These are phyloP conservation scores for Apiotrichum mycotoxinovorans DNA, from an alignment of 1,284 basidiomycete genomes.

Conservation along the genomic window DNA sequence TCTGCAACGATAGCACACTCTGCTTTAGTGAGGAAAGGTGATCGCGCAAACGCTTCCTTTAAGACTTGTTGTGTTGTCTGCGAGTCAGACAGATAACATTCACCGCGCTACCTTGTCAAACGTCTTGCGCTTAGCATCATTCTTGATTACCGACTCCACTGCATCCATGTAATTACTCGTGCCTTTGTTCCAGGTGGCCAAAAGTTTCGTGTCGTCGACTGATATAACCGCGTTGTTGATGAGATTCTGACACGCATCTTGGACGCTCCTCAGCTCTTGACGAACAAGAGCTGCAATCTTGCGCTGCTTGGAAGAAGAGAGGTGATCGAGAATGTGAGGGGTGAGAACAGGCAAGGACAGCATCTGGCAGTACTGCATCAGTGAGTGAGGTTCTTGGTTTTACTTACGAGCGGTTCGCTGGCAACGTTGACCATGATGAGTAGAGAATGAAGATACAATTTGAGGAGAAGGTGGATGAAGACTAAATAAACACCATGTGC, in stretches of 20 bases:
- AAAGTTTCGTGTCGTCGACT: neutral
- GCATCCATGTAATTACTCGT: neutral
- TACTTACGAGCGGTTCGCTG: too few relatives aligned
- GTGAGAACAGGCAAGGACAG: neutral
- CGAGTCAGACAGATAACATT: neutral
- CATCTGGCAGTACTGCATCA: too few relatives aligned
- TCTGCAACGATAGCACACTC: conserved; percentile 28
- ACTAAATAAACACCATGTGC: too few relatives aligned
- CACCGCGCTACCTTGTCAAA: neutral
- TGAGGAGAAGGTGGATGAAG: too few relatives aligned
- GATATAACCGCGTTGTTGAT: neutral
- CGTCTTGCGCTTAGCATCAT: neutral
- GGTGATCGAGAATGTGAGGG: neutral
- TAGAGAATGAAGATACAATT: too few relatives aligned
- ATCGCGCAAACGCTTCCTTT: conserved; percentile 24
- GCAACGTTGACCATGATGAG: too few relatives aligned
- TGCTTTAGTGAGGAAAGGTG: conserved; percentile 17
- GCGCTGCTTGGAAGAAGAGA: neutral
- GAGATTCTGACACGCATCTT: neutral
- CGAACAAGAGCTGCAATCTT: conserved; percentile 5
- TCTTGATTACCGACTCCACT: neutral
- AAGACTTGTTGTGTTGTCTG: conserved; percentile 19
- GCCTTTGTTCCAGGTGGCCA: neutral
- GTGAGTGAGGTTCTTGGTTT: too few relatives aligned
- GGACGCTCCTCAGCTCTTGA: neutral